Evolutionary conservation across 2,329 filamentous ascomycete genomes (phyloP), one percentile per base, ranked within the genome.

Genomic region (Aspergillus sp.): DNA sequence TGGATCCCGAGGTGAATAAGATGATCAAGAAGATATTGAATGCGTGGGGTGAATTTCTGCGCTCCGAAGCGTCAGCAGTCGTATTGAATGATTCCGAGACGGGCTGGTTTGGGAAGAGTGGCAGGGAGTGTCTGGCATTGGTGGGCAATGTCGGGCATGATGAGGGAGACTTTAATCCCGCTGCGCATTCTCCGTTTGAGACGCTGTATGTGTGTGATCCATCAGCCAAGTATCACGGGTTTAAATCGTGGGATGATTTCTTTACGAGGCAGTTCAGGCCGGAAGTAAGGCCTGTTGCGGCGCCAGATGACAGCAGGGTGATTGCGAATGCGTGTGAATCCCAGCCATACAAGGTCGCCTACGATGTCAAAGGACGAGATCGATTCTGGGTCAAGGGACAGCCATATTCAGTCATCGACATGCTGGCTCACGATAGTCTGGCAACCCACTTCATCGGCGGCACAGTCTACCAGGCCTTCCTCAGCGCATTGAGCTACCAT

Each of bases 381-480:
- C 62, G 64, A 9, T 86, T 85, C 70, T 85, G 79, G 73, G 69
- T 79, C 58, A 86, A 86, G 57, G 76, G 74, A 6, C 80, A 85
- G 59, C 79, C 80, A 0, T 86, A 85, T 65, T 85, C 80, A 0
- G 61, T 85, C 12, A 52, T 69, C 2, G 78, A 85, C 58, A 85
- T 86, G 79, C 69, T 88, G 3, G 75, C 69, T 0, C 66, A 79
- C 52, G 79, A 85, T 51, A 56, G 69, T 0, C 60, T 79, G 1
- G 52, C 68, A 0, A n/a, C 43, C 6, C 56, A 77, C 1, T 88
- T 87, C 51, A 74, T 70, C 0, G 78, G 78, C 5, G 84, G 79
- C 1, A 86, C 81, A 0, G 69, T 88, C 27, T 88, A 87, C 61
- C 84, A 88, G 56, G 84, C 83, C 0, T 88, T 85, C 57, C 67